Conservation (phyloP, 208 protist genomes). For the Crithidia thermophila region DNA sequence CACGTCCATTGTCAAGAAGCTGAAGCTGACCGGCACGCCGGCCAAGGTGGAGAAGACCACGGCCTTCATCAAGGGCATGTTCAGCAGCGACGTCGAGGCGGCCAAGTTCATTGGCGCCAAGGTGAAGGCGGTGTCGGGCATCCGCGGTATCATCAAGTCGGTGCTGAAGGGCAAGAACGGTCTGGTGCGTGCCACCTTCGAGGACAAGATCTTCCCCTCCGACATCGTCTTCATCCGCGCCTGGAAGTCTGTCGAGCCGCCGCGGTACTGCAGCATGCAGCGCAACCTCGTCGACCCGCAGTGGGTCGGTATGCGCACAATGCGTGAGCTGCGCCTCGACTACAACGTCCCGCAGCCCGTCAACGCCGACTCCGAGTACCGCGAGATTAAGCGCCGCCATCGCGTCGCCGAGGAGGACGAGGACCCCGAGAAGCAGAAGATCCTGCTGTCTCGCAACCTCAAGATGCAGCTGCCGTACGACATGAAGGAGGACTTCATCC, state of each 20-base stretch:
- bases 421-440: conserved; percentile 35
- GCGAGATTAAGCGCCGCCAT: conserved; percentile 85
- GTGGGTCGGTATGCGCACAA: conserved; percentile 86
- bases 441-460: conserved; percentile 85
- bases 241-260: conserved; percentile 96
- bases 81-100: conserved; percentile 94
- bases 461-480: conserved; percentile 84
- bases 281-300: conserved; percentile 88
- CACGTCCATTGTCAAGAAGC: conserved; percentile 98
- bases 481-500: conserved; percentile 93
- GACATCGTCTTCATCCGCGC: conserved; percentile 99
- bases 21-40: conserved; percentile 98
- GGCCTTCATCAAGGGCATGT: conserved; percentile 98
- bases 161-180: conserved; percentile 93
- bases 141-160: conserved; percentile 99
- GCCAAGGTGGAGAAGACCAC: conserved; percentile 98
- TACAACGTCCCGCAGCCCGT: conserved; percentile 55
- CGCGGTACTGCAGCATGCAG: conserved; percentile 97
- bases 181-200: conserved; percentile 98
- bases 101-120: conserved; percentile 99
- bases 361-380: conserved; percentile 79
- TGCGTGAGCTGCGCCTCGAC: conserved; percentile 86
- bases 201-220: conserved; percentile 98
- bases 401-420: conserved; percentile 62
- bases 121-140: conserved; percentile 98